phyloP scores from a whole-genome alignment of 495 filamentous ascomycete genomes.

The Gamarada debralockiae region DNA sequence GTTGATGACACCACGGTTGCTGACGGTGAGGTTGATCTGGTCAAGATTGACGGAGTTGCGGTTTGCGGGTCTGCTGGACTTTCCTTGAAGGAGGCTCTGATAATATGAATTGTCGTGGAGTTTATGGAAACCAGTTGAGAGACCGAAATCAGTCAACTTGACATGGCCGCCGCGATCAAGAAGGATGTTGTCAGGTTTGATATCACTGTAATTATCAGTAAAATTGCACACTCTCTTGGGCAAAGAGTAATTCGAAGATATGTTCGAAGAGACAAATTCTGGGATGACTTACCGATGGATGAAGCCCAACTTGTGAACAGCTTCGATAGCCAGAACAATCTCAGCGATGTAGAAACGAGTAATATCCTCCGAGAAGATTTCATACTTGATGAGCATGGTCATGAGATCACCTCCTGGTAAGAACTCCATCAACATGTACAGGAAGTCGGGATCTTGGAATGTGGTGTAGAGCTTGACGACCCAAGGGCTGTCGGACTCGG shows the following conservation, averaged over 20 bases:
- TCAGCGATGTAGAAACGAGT: constrained; percentile 99
- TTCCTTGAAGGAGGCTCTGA: constrained; percentile 81
- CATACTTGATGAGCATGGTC: constrained; percentile 99
- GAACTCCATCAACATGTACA: constrained; percentile 99
- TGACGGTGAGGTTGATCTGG: constrained; percentile 97
- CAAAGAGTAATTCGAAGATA: background rate
- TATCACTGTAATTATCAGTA: constrained; percentile 63
- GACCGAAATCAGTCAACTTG: constrained; percentile 97
- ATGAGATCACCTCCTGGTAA: constrained; percentile 96
- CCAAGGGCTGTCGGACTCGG: constrained; percentile 98
- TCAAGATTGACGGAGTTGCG: constrained; percentile 92
- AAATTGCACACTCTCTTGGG: no score
- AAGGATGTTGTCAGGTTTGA: constrained; percentile 98
- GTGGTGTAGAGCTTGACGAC: constrained; percentile 97
- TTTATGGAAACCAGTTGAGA: constrained; percentile 97
- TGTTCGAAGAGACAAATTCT: background rate
- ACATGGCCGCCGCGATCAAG: constrained; percentile 94
- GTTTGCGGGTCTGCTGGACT: constrained; percentile 70
- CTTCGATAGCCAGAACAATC: constrained; percentile 94
- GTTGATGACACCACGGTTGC: constrained; percentile 94
- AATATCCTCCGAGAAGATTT: constrained; percentile 98
- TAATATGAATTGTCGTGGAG: constrained; percentile 98
- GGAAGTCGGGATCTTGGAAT: constrained; percentile 91
- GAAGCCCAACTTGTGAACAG: constrained; percentile 96
- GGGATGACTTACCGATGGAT: constrained; percentile 78